phyloP scores from a whole-genome alignment of 2,329 filamentous ascomycete species.

The Aspergillus fumigatus region DNA sequence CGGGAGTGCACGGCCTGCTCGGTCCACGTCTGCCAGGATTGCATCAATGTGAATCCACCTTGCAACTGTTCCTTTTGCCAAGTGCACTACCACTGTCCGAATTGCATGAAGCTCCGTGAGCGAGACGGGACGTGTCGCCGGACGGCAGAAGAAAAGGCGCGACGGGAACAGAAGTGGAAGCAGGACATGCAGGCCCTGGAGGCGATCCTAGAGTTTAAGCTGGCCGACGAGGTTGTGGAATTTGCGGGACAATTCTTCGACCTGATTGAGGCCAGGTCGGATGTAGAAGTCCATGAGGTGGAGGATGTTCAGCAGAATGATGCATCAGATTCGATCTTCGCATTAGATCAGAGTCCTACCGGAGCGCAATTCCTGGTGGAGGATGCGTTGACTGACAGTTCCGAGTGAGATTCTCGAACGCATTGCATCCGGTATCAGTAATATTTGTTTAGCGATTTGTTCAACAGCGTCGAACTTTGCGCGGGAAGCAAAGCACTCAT shows the following conservation, averaged over 20 bases:
- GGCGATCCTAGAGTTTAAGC: constrained; percentile 35
- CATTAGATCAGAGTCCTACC: background rate
- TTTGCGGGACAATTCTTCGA: constrained; percentile 40
- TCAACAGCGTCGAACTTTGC: background rate
- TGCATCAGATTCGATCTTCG: background rate
- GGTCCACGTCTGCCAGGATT: constrained; percentile 45
- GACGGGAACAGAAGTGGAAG: constrained; percentile 38
- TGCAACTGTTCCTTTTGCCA: constrained; percentile 44
- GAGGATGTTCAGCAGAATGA: constrained; percentile 7
- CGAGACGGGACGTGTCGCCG: constrained; percentile 38
- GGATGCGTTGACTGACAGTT: background rate
- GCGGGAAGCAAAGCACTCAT: background rate
- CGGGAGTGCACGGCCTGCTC: constrained; percentile 44
- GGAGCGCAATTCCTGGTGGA: background rate
- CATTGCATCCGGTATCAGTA: background rate
- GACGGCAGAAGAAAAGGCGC: constrained; percentile 34
- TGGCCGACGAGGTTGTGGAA: constrained; percentile 41
- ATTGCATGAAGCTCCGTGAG: constrained; percentile 37
- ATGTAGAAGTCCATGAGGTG: constrained; percentile 1
- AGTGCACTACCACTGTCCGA: constrained; percentile 41
- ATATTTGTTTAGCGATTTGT: background rate
- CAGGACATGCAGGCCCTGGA: constrained; percentile 38
- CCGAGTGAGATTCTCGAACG: background rate
- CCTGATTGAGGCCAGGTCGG: constrained; percentile 16
- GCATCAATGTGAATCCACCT: constrained; percentile 35